phyloP scores from a whole-genome alignment of 2,329 filamentous ascomycete species.

The Botryotinia narcissicola region DNA sequence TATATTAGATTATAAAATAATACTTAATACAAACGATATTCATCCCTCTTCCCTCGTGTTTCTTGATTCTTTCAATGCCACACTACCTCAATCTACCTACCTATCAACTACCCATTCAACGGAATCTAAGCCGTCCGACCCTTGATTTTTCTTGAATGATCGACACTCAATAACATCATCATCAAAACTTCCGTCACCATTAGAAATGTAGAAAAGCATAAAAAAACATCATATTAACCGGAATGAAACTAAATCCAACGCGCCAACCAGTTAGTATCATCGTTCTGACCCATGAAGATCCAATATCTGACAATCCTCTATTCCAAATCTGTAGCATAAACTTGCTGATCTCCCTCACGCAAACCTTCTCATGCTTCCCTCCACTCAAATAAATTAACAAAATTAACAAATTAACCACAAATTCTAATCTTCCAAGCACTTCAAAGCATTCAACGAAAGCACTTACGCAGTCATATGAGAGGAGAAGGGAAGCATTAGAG shows the following conservation, averaged over 20 bases:
- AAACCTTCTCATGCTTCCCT: not conserved
- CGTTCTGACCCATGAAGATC: not conserved
- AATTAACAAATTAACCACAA: not conserved
- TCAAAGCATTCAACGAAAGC: not conserved
- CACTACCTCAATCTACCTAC: not conserved
- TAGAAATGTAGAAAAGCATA: not conserved
- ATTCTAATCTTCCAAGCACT: not conserved
- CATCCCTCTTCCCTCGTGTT: not conserved
- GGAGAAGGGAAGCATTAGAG: not conserved
- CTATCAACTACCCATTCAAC: not conserved
- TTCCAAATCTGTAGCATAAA: not conserved
- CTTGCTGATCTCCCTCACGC: not conserved
- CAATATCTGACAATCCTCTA: not conserved
- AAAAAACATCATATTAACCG: not conserved
- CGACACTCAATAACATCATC: constrained; percentile 7
- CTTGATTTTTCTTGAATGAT: not conserved
- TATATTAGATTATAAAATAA: not conserved
- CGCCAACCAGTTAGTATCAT: not conserved
- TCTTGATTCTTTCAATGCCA: not conserved
- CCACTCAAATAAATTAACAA: not conserved
- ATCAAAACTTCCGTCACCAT: not conserved
- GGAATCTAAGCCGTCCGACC: not conserved
- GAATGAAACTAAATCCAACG: not conserved
- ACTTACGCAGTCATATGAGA: not conserved
- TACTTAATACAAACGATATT: no score